Evolutionary conservation across 371 early-diverging fungal species (phyloP), one percentile per base, ranked within the genome.

Genomic region (Neoconidiobolus thromboides): DNA sequence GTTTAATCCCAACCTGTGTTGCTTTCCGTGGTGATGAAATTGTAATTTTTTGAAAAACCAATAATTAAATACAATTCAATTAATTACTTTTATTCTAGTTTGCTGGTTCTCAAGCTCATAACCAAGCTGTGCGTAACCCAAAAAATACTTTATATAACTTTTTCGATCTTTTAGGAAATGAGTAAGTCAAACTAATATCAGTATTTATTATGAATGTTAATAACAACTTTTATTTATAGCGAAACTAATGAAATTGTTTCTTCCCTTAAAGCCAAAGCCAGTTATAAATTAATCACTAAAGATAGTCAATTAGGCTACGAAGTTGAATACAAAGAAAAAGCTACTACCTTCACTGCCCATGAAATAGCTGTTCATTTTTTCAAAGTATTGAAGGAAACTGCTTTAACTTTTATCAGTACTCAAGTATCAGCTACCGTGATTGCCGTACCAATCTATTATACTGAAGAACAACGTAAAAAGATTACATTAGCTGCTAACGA

Each of bases 401-500:
- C 96, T 43, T 91, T 92, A 71, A 77, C 77, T 60, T 92, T 81
- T 77, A 69, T 93, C 63, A 89, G 92, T 63, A 75, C 71, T 56
- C 64, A 75, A 62, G 84, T 99, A 54, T 74, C 70, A 44, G 91
- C 90, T 57, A 87, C 86, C 63, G 93, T 95, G 39, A 73, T 99
- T 63, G 95, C 97, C 26, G 86, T 92, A 61, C 99, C 99, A 46
- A 75, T 90, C 54, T 85, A 93, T 73, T 96, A 94, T 67, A 81
- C 85, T 54, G 88, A 88, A 42, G 71, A 69, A 58, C 95, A 97
- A 72, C 79, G 89, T 58, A 75, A 79, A 55, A 90, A 86, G 46
- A 74, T 99, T 41, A 72, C 75, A 52, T 72, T 76, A 59, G 89
- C 96, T 36, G 90, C 91, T 60, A 76, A 78, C 43, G 82, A 79